Percentiles rank a stretch among this genome's conserved stretches.
Evolutionary conservation across 106 monocot genomes (phyloP).

Genomic region (Xerophyta viscosa): DNA sequence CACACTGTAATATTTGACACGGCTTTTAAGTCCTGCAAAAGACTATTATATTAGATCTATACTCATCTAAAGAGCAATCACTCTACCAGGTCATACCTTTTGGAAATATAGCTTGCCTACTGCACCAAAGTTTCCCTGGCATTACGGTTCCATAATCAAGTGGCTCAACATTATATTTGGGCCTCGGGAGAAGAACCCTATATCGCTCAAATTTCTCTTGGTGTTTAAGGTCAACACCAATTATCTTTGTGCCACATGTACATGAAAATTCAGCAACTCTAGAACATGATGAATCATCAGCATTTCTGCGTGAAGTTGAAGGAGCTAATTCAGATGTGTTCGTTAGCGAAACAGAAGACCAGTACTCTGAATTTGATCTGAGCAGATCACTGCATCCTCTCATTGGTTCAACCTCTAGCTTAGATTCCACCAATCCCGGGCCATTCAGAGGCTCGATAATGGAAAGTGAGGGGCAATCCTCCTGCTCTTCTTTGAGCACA

Average conservation of each 20-base stretch:
- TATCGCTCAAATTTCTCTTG: neutral
- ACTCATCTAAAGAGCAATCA: no score
- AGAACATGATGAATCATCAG: constrained; percentile 29
- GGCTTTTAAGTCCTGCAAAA: constrained; percentile 73
- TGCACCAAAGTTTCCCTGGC: constrained; percentile 61
- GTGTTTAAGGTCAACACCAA: constrained; percentile 42
- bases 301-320: constrained; percentile 7
- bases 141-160: constrained; percentile 50
- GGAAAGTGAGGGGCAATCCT: constrained; percentile 1
- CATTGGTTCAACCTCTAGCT: constrained; percentile 12
- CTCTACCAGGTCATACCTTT: constrained; percentile 39
- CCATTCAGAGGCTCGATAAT: neutral
- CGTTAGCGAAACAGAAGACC: constrained; percentile 18
- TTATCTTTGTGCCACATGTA: constrained; percentile 29
- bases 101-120: constrained; percentile 69
- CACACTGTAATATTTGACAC: constrained; percentile 45
- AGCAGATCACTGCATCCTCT: neutral
- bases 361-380: constrained; percentile 16
- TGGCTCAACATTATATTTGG: constrained; percentile 29
- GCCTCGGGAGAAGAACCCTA: neutral
- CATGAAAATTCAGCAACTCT: constrained; percentile 8
- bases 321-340: constrained; percentile 11
- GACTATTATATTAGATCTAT: no score
- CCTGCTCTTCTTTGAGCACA: constrained; percentile 11
- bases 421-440: neutral